A percentile compares a stretch with the other conserved stretches of the same genome.
These are phyloP conservation scores for Tubosaeta brunneosetosa DNA, from an alignment of 768 basidiomycete genomes.

Conservation along the genomic window DNA sequence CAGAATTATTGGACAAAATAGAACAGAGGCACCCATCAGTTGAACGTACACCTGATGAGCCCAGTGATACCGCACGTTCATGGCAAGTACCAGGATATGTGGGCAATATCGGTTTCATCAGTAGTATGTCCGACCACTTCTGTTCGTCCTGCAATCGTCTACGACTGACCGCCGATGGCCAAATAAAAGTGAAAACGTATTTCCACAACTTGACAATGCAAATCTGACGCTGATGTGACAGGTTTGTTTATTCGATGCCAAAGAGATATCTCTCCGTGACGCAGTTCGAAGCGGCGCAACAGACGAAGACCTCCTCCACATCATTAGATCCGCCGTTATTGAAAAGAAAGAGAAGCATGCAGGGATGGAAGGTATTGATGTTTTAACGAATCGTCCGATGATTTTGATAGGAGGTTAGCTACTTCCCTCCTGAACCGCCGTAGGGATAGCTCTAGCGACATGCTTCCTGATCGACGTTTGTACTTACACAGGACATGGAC, in stretches of 20 bases:
- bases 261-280: slow-evolving; percentile 78
- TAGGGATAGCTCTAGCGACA: slow-evolving; percentile 15
- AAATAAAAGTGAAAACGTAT: slow-evolving; percentile 62
- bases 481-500: slow-evolving; percentile 20
- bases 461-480: slow-evolving; percentile 20
- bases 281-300: slow-evolving; percentile 60
- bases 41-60: slow-evolving; percentile 57
- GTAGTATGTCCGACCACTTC: slow-evolving; percentile 92
- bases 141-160: slow-evolving; percentile 82
- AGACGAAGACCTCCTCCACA: slow-evolving; percentile 56
- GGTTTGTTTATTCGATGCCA: slow-evolving; percentile 86
- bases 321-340: slow-evolving; percentile 59
- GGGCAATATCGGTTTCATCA: slow-evolving; percentile 83
- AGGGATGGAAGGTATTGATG: slow-evolving; percentile 79
- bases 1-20: slow-evolving; percentile 54
- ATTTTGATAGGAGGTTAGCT: slow-evolving; percentile 92
- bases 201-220: neutral
- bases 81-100: slow-evolving; percentile 68
- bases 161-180: slow-evolving; percentile 83
- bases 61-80: slow-evolving; percentile 77
- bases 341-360: slow-evolving; percentile 80
- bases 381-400: slow-evolving; percentile 78
- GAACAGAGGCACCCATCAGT: slow-evolving; percentile 44
- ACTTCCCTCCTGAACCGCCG: slow-evolving; percentile 25
- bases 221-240: slow-evolving; percentile 26